A percentile compares a stretch with the other conserved stretches of the same genome.
These are phyloP conservation scores for Solanum sejunctum DNA, from an alignment of 257 asterid genomes.

Conservation along the genomic window DNA sequence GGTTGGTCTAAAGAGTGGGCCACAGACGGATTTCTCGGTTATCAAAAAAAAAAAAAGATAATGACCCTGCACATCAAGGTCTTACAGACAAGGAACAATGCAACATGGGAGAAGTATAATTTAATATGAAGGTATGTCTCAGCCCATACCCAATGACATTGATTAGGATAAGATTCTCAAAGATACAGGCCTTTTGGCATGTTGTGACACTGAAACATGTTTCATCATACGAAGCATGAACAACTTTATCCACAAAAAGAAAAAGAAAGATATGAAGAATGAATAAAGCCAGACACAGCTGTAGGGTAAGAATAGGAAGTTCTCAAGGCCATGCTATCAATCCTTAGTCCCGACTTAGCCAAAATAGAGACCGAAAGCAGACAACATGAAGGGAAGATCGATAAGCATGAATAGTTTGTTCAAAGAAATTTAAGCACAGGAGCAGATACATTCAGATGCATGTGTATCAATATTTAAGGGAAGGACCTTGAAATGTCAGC, in stretches of 20 bases:
- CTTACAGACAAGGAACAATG: slow-evolving; percentile 20
- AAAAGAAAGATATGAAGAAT: neutral
- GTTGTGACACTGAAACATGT: neutral
- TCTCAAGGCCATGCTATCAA: neutral
- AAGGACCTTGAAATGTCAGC: neutral
- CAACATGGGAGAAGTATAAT: slow-evolving; percentile 10
- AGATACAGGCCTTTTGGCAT: slow-evolving; percentile 12
- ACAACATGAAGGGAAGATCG: neutral
- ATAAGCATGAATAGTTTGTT: neutral
- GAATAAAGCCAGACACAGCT: neutral
- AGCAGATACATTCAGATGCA: neutral
- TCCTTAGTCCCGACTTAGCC: neutral
- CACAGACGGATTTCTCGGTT: too few relatives aligned
- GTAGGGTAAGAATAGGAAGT: neutral
- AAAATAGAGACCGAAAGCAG: neutral
- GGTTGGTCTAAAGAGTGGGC: too few relatives aligned
- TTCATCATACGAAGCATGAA: slow-evolving; percentile 29
- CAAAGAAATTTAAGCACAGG: neutral
- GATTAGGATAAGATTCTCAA: slow-evolving; percentile 31
- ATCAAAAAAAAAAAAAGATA: neutral
- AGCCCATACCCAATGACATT: slow-evolving; percentile 44
- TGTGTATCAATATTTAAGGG: neutral
- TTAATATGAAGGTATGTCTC: slow-evolving; percentile 27
- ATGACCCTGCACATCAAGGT: slow-evolving; percentile 7
- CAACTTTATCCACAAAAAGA: neutral